Evolutionary conservation across 768 basidiomycete genomes (phyloP).

Genomic region (Auriscalpium vulgare): DNA sequence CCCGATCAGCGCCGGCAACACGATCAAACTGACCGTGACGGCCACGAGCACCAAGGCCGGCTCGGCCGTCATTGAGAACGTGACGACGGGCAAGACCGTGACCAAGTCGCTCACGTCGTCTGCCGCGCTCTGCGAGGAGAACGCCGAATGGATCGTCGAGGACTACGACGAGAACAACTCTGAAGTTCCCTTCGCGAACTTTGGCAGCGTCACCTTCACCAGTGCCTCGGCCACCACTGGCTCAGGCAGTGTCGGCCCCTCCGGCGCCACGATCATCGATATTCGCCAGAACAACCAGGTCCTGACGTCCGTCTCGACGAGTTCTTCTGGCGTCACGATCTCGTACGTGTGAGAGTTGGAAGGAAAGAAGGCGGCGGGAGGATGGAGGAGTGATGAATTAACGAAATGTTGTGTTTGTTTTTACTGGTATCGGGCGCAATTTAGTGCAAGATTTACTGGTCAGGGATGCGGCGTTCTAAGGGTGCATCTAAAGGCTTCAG

Average conservation of each 20-base stretch:
- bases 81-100: constrained; percentile 16
- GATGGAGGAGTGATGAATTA: neutral
- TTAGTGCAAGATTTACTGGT: too few relatives aligned
- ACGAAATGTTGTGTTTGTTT: neutral
- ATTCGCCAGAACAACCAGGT: constrained; percentile 11
- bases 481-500: too few relatives aligned
- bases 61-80: constrained; percentile 17
- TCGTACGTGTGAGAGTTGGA: constrained; percentile 4
- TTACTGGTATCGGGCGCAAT: neutral
- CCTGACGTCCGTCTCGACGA: constrained; percentile 21
- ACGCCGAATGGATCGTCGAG: constrained; percentile 29
- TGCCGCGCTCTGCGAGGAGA: constrained; percentile 18
- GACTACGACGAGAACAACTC: constrained; percentile 13
- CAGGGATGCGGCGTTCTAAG: too few relatives aligned
- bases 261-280: constrained; percentile 23
- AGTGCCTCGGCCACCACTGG: constrained; percentile 18
- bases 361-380: neutral
- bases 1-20: constrained; percentile 16
- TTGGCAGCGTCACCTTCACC: constrained; percentile 25
- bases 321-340: constrained; percentile 21
- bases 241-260: constrained; percentile 18
- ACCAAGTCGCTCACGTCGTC: constrained; percentile 19
- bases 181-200: constrained; percentile 25
- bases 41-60: constrained; percentile 16
- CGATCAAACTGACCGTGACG: constrained; percentile 17